Evolutionary conservation across 2,329 filamentous ascomycete genomes (phyloP), one percentile per base, ranked within the genome.

Genomic region (Zarea fungicola): DNA sequence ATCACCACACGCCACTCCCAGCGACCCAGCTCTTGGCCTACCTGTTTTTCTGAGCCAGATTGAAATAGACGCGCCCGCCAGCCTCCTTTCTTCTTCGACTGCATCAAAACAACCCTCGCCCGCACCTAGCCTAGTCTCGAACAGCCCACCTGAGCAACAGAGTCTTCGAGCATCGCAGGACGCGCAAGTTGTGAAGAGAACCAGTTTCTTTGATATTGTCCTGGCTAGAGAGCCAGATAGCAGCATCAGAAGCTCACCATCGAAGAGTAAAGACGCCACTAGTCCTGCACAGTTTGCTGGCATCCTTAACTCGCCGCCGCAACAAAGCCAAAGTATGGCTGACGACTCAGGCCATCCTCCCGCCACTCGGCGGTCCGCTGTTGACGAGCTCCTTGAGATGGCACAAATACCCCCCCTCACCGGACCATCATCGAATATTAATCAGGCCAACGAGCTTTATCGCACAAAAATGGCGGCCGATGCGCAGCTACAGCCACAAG

Each of bases 181-280:
- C 47, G 60, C 62, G 34, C 64, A 65, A 41, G 39, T 60, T n/a
- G 32, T 59, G 14, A 41, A 37, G n/a, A n/a, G n/a, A n/a, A n/a
- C n/a, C 25, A 52, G 22, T 18, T 49, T 42, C 14, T 58, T 58
- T 9, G 48, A 55, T 9, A 47, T 49, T 16, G 53, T 47, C 23
- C 36, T 48, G 6, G 52, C 52, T 25, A 51, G 47, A 14, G 50
- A 56, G 16, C 50, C 36, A 19, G 48, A 52, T 7, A 58, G 54
- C 16, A 50, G 56, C 42, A 29, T 10, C 50, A 36, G 25, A 11
- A 28, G 42, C 50, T n/a, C n/a, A n/a, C n/a, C n/a, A n/a, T n/a
- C n/a, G n/a, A n/a, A n/a, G n/a, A n/a, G n/a, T n/a, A n/a, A n/a
- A n/a, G n/a, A n/a, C n/a, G n/a, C n/a, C n/a, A n/a, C n/a, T n/a